Percentiles rank a stretch among this genome's conserved stretches.
Evolutionary conservation across 495 filamentous ascomycete species (phyloP).

Genomic region (Amniculicola lignicola): DNA sequence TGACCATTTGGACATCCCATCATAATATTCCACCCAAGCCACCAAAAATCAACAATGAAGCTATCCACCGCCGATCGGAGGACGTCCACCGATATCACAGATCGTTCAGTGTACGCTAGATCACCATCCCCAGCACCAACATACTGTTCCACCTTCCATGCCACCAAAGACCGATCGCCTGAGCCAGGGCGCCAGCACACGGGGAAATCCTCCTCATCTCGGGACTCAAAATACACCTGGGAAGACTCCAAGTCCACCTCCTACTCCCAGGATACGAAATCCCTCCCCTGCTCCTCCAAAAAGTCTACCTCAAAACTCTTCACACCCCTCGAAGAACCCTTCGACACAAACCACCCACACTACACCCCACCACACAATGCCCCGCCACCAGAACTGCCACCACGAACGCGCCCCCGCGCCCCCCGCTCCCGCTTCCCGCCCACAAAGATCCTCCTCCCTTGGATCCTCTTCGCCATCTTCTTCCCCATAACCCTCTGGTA

Average conservation of each 20-base stretch:
- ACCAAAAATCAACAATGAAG: background rate
- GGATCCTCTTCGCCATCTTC: conserved; percentile 14
- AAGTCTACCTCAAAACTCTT: background rate
- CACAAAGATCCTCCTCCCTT: conserved; percentile 8
- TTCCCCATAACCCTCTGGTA: conserved; percentile 15
- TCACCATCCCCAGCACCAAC: conserved; percentile 27
- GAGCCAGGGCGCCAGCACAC: too few species aligned
- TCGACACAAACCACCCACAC: conserved; percentile 19
- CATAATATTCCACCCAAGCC: background rate
- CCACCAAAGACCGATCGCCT: conserved; percentile 4
- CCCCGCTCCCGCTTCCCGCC: background rate
- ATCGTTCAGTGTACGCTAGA: background rate
- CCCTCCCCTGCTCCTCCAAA: too few species aligned
- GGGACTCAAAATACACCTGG: too few species aligned
- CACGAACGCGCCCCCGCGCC: background rate
- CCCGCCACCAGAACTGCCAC: background rate
- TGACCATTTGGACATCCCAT: background rate
- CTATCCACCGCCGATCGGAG: background rate
- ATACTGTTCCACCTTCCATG: conserved; percentile 15
- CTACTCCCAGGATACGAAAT: background rate
- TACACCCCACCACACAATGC: conserved; percentile 1
- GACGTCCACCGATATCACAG: conserved; percentile 8
- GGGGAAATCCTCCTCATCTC: too few species aligned
- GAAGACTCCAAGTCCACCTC: background rate
- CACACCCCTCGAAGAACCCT: conserved; percentile 8